Conservation (phyloP, 352 stramenopile genomes). For the Globisporangium middletonii region DNA sequence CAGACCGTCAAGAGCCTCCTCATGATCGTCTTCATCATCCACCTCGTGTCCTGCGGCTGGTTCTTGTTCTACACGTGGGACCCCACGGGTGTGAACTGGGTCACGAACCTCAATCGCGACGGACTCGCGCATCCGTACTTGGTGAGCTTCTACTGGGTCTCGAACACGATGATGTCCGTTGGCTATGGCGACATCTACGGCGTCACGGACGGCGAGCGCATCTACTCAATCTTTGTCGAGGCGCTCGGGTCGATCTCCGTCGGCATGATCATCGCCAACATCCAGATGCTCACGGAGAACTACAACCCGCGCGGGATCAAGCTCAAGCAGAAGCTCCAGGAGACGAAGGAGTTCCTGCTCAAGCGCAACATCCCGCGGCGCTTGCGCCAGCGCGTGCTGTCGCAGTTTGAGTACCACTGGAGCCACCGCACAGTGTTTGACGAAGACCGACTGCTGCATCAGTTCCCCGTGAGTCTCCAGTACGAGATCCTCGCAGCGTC, state of each 20-base stretch:
- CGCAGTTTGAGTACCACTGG: conserved; percentile 82
- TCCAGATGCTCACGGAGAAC: conserved; percentile 90
- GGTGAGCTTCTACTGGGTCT: conserved; percentile 90
- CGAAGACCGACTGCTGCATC: conserved; percentile 51
- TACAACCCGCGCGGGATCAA: conserved; percentile 79
- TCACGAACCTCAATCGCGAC: conserved; percentile 39
- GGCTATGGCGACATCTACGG: conserved; percentile 89
- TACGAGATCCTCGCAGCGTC: conserved; percentile 77
- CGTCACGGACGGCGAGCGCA: conserved; percentile 66
- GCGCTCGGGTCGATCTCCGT: conserved; percentile 83
- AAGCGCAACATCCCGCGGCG: conserved; percentile 59
- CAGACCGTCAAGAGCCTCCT: conserved; percentile 65
- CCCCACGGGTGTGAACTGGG: conserved; percentile 58
- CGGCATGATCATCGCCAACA: conserved; percentile 91
- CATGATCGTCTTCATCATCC: conserved; percentile 75
- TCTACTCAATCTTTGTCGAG: conserved; percentile 85
- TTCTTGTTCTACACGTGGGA: conserved; percentile 85
- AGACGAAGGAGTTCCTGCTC: conserved; percentile 78
- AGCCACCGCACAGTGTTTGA: conserved; percentile 67
- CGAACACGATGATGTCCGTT: conserved; percentile 92
- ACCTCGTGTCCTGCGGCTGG: conserved; percentile 69
- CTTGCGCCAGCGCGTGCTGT: conserved; percentile 62
- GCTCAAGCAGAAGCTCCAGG: conserved; percentile 64
- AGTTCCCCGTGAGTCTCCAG: conserved; percentile 65
- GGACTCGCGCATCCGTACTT: conserved; percentile 74